A percentile compares a stretch with the other conserved stretches of the same genome.
phyloP scores from a whole-genome alignment of 2,329 filamentous ascomycete species.

The Sclerotinia glacialis region DNA sequence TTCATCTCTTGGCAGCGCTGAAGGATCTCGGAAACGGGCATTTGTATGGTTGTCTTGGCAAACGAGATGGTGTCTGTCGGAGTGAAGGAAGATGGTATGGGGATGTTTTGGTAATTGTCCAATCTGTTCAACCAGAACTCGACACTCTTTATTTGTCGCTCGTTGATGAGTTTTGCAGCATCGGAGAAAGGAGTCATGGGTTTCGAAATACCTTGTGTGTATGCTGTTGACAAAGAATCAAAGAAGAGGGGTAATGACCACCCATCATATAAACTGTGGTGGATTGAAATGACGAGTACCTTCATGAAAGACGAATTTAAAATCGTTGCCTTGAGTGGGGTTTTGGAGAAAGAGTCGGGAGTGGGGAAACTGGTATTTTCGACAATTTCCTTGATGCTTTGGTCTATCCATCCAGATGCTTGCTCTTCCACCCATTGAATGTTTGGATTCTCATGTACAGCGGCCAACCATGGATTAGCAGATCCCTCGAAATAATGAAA shows the following conservation, averaged over 20 bases:
- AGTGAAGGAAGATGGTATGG: background rate
- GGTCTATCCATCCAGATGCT: background rate
- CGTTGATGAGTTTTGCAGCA: slow-evolving; percentile 6
- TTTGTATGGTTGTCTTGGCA: background rate
- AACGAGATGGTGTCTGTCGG: background rate
- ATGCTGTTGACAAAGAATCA: background rate
- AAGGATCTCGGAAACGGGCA: background rate
- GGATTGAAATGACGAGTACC: slow-evolving; percentile 51
- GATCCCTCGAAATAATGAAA: slow-evolving; percentile 9
- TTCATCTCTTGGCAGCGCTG: slow-evolving; percentile 8
- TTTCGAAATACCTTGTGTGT: background rate
- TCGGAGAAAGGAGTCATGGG: background rate
- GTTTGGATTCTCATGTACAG: slow-evolving; percentile 26
- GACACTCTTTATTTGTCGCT: background rate
- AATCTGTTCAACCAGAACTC: slow-evolving; percentile 4
- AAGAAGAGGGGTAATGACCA: slow-evolving; percentile 45
- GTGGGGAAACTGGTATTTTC: slow-evolving; percentile 14
- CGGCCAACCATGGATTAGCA: slow-evolving; percentile 1
- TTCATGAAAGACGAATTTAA: slow-evolving; percentile 23
- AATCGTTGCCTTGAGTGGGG: slow-evolving; percentile 2
- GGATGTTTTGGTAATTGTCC: background rate
- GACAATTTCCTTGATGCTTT: slow-evolving; percentile 3
- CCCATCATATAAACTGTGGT: slow-evolving; percentile 56
- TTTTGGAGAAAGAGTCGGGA: slow-evolving; percentile 15
- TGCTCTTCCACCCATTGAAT: background rate